Evolutionary conservation across 139 green algal genomes (phyloP).

Genomic region (Haematococcus sp.): DNA sequence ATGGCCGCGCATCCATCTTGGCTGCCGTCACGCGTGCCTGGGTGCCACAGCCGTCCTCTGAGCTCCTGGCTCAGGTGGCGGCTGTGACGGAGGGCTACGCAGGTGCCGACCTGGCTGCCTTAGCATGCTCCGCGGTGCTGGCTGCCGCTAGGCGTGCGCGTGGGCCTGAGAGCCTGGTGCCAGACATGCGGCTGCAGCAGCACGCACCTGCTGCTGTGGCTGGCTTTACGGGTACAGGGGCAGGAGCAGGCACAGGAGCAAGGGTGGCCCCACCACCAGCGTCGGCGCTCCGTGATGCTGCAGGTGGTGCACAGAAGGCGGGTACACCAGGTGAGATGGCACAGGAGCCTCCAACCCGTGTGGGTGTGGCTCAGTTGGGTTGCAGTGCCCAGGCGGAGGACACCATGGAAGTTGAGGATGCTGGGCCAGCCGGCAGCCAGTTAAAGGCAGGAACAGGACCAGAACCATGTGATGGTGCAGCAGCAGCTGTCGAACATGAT

Average conservation of each 20-base stretch:
- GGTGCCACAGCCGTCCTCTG: slow-evolving; percentile 17
- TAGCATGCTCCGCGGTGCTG: slow-evolving; percentile 63
- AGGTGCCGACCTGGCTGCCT: slow-evolving; percentile 67
- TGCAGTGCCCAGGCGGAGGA: no score
- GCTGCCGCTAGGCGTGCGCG: slow-evolving; percentile 21
- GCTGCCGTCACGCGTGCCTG: slow-evolving; percentile 37
- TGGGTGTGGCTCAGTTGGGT: no score
- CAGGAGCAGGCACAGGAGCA: background rate
- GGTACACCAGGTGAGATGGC: no score
- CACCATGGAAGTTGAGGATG: background rate
- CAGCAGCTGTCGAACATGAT: background rate
- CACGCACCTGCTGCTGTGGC: background rate
- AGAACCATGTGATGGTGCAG: background rate
- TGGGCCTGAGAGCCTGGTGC: no score
- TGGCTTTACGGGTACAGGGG: background rate
- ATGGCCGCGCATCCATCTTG: slow-evolving; percentile 50
- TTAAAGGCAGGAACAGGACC: background rate
- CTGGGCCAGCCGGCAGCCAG: background rate
- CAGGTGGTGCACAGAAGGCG: no score
- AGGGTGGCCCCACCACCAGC: background rate
- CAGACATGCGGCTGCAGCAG: background rate
- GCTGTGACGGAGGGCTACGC: slow-evolving; percentile 9
- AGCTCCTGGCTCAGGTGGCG: slow-evolving; percentile 23
- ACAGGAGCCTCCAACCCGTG: no score
- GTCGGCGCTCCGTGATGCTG: no score